These are phyloP conservation scores for Aphanomyces cochlioides DNA, from an alignment of 352 stramenopile genomes.

Conservation along the genomic window DNA sequence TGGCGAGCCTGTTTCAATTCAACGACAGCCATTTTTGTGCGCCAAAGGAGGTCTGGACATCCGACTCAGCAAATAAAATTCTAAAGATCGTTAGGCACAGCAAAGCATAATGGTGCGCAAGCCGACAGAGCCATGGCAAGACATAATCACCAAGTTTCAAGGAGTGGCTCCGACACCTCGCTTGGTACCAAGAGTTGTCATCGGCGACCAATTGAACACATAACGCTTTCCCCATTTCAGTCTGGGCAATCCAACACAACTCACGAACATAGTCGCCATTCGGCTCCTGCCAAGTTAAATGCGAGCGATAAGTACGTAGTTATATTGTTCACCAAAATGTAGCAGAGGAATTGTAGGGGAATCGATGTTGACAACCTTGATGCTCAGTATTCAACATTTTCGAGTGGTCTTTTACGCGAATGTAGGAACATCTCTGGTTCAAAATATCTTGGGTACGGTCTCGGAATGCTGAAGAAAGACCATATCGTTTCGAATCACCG, in stretches of 20 bases:
- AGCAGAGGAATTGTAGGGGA: no score
- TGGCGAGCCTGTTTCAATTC: constrained; percentile 23
- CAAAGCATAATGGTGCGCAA: constrained; percentile 18
- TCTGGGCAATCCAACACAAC: not conserved
- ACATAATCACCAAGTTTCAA: not conserved
- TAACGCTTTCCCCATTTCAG: not conserved
- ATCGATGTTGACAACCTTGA: no score
- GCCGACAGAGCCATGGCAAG: constrained; percentile 22
- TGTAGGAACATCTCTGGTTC: constrained; percentile 45
- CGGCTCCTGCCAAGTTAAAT: not conserved
- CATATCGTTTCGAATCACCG: constrained; percentile 42
- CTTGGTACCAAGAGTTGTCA: not conserved
- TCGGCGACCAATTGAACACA: constrained; percentile 1
- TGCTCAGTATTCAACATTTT: no score
- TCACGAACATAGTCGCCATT: constrained; percentile 1
- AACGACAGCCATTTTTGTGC: constrained; percentile 25
- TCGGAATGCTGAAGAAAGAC: constrained; percentile 74
- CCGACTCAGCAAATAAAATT: not conserved
- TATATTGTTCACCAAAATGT: not conserved
- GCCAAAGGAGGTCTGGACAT: constrained; percentile 18
- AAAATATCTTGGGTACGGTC: constrained; percentile 69
- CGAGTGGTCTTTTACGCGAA: not conserved
- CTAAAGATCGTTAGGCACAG: not conserved
- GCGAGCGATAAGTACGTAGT: not conserved
- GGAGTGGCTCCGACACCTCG: not conserved